A percentile compares a stretch with the other conserved stretches of the same genome.
These are phyloP conservation scores for Sonneratia alba DNA, from an alignment of 345 rosid genomes.

Conservation along the genomic window DNA sequence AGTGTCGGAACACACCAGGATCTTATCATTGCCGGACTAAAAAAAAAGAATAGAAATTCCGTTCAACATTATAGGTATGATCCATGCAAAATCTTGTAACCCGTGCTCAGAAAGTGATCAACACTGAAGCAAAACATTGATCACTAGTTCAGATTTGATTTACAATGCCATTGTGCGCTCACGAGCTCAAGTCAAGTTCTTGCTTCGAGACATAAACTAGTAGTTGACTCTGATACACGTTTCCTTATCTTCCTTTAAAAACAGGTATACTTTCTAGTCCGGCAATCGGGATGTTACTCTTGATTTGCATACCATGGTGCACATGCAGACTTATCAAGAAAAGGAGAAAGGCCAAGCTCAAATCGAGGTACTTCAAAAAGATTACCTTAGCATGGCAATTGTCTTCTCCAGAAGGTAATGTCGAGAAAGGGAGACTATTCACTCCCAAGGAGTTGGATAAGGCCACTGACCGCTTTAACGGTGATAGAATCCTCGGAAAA, in stretches of 20 bases:
- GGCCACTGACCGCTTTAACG: constrained; percentile 3
- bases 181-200: too few species aligned
- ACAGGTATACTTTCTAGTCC: neutral
- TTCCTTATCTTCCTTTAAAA: neutral
- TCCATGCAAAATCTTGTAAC: too few species aligned
- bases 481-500: constrained; percentile 2
- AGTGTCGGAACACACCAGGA: neutral
- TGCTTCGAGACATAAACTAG: too few species aligned
- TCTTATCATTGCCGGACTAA: neutral
- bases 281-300: neutral
- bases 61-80: too few species aligned
- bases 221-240: neutral
- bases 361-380: constrained; percentile 10
- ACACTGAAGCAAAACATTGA: too few species aligned
- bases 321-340: neutral
- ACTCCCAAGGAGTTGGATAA: constrained; percentile 1
- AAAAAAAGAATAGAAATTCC: too few species aligned
- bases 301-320: neutral
- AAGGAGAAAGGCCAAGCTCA: constrained; percentile 6
- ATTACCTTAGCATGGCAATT: neutral
- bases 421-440: constrained; percentile 3
- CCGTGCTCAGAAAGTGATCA: too few species aligned
- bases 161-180: too few species aligned
- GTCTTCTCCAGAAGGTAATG: neutral
- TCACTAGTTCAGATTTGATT: too few species aligned